A percentile compares a stretch with the other conserved stretches of the same genome.
Evolutionary conservation across 495 filamentous ascomycete species (phyloP).

Genomic region (Cercophora scortea): DNA sequence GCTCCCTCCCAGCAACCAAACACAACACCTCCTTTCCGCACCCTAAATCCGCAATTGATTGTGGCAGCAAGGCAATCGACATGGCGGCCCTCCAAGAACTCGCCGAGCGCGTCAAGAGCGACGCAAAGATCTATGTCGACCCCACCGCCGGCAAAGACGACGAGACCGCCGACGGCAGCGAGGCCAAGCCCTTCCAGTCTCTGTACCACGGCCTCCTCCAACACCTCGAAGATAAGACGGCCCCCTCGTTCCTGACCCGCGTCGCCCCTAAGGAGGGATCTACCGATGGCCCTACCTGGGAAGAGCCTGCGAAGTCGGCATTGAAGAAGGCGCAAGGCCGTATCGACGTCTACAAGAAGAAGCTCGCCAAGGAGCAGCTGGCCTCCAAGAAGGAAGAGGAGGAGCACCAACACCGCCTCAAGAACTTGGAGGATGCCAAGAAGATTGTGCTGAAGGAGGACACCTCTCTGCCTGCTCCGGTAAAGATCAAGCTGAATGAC

Average conservation of each 20-base stretch:
- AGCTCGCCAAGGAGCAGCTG: conserved; percentile 62
- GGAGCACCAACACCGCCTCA: conserved; percentile 56
- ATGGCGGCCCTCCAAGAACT: conserved; percentile 33
- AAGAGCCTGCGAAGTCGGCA: conserved; percentile 73
- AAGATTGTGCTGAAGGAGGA: conserved; percentile 81
- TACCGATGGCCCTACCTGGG: conserved; percentile 57
- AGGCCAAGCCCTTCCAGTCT: conserved; percentile 71
- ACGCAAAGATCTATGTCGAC: conserved; percentile 67
- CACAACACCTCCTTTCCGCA: too few relatives aligned
- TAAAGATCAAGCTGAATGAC: conserved; percentile 64
- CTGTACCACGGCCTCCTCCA: conserved; percentile 70
- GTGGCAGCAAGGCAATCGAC: conserved; percentile 1
- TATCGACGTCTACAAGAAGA: conserved; percentile 68
- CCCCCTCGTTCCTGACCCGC: conserved; percentile 20
- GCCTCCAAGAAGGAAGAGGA: conserved; percentile 62
- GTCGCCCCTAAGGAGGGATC: conserved; percentile 52
- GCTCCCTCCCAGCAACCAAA: too few relatives aligned
- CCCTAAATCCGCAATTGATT: too few relatives aligned
- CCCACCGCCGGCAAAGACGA: conserved; percentile 70
- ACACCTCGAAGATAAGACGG: conserved; percentile 47
- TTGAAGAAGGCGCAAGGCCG: conserved; percentile 73
- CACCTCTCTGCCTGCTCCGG: conserved; percentile 64
- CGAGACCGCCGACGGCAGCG: conserved; percentile 52
- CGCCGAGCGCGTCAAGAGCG: conserved; percentile 34
- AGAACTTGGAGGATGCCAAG: conserved; percentile 76